Evolutionary conservation across 495 filamentous ascomycete genomes (phyloP).

Genomic region (Hypoxylon perforatum): DNA sequence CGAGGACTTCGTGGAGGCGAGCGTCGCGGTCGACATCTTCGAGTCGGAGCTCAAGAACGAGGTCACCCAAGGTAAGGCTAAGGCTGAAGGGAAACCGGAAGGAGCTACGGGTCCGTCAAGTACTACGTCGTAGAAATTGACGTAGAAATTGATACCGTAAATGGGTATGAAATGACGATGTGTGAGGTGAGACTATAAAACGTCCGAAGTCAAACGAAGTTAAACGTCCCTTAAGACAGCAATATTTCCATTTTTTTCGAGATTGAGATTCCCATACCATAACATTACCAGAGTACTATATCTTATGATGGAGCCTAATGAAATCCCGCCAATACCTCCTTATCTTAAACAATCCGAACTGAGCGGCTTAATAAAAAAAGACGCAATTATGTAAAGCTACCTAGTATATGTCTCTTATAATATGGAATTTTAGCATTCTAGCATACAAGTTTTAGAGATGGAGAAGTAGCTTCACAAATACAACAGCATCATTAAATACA

Average conservation of each 20-base stretch:
- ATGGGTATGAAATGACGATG: background rate
- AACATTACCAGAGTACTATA: no score
- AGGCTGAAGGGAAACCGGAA: slow-evolving; percentile 34
- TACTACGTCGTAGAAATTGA: slow-evolving; percentile 10
- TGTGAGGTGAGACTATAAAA: background rate
- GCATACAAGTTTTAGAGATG: background rate
- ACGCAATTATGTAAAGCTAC: no score
- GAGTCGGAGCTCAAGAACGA: slow-evolving; percentile 61
- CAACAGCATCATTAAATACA: background rate
- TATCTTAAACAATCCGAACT: background rate
- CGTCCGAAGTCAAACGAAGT: background rate
- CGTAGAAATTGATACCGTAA: background rate
- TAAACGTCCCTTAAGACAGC: no score
- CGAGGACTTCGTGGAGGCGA: slow-evolving; percentile 94
- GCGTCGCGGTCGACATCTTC: slow-evolving; percentile 82
- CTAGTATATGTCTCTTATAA: no score
- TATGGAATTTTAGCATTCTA: background rate
- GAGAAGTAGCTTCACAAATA: slow-evolving; percentile 1
- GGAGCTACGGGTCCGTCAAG: slow-evolving; percentile 26
- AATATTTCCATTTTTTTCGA: no score
- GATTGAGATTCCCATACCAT: no score
- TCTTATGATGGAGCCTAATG: no score
- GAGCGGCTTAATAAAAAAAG: background rate
- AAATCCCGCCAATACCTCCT: no score
- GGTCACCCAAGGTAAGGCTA: slow-evolving; percentile 52